Evolutionary conservation across 352 stramenopile species (phyloP), one percentile per base, ranked within the genome.

Genomic region (Phytopythium cucurbitacearum): DNA sequence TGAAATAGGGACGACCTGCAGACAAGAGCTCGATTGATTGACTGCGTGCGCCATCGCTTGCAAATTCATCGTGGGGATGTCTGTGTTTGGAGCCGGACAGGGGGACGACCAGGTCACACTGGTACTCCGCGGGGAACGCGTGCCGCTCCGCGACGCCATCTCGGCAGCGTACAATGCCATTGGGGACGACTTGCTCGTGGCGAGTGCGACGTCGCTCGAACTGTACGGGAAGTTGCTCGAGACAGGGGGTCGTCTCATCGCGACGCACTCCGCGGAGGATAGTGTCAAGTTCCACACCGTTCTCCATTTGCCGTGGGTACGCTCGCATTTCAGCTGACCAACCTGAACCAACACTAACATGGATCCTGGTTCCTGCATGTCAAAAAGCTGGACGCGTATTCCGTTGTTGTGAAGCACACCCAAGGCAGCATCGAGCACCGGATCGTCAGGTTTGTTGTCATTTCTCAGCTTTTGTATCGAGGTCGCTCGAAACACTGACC

Each of bases 181-280:
- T 6, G 40, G 41, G 0, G 60, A 76, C 13, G 64, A 74, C 35
- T 56, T 86, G 15, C 54, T 86, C 38, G 63, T 86, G 40, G 67
- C 51, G 16, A 82, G 62, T 0, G 55, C 59, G 4, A 45, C 67
- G 1, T 42, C 53, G 4, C 62, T 86, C 15, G 73, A 51, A 59
- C 53, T 86, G 4, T 86, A 78, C 47, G 60, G 70, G 3, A 59
- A 72, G 10, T 48, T 86, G 46, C 50, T 78, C 2, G 73, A 75
- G 13, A 59, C 69, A 0, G 72, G 75, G 3, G 75, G 75, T 10
- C 62, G 76, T 7, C 43, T 86, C 1, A 37, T 78, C 1, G 57
- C 59, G 1, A 64, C 62, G 5, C 54, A 76, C 7, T 41, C 39
- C 15, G 69, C 63, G 15, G 71, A 80, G 43, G 61, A 79, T 38